Base-by-base conservation (phyloP, 805 yeast species). In the Saturnispora besseyi region DNA sequence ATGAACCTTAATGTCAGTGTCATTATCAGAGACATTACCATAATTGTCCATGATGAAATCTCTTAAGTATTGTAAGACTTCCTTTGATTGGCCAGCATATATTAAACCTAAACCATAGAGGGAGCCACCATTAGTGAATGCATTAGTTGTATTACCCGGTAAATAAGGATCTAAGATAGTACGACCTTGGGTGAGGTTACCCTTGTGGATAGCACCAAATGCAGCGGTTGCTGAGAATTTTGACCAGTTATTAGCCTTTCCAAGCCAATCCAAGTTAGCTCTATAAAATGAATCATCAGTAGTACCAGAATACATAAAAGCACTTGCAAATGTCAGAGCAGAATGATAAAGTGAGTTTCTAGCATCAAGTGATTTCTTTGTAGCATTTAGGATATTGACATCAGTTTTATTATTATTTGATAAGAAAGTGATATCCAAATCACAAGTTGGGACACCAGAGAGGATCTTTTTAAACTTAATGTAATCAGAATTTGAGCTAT, bases 181-280 rank as follows among this genome's bases (percentile, higher is more conserved):
- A 63, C 82, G 81, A 48, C 98, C 99, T 63, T 89, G 96, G 0
- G 95, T 78, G 51, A 93, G 74, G 66, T 91, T 91, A 48, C 99
- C 98, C 62, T 84, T 86, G 65, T 93, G 98, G 57, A 93, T 90
- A 30, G 91, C 98, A 63, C 99, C 99, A 53, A 93, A 72, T 12
- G 98, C 97, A 8, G 98, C 98, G 12, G 98, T 91, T 2, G 98
- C 97, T 0, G 96, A 82, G 66, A 93, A 93, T 64, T 91, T 93
- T 5, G 97, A 89, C 99, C 99, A 93, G 67, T 91, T 89, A 44
- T 91, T 83, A n/a, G 99, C 97, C 68, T 89, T 87, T 41, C 95
- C 95, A 57, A 93, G 74, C 97, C 98, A 93, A 60, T 91, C 96
- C 61, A 89, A 73, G 63, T 93, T 93, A 41, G 84, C 78, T 64